These are phyloP conservation scores for Artemisia annua DNA, from an alignment of 129 eudicot species.

Conservation along the genomic window DNA sequence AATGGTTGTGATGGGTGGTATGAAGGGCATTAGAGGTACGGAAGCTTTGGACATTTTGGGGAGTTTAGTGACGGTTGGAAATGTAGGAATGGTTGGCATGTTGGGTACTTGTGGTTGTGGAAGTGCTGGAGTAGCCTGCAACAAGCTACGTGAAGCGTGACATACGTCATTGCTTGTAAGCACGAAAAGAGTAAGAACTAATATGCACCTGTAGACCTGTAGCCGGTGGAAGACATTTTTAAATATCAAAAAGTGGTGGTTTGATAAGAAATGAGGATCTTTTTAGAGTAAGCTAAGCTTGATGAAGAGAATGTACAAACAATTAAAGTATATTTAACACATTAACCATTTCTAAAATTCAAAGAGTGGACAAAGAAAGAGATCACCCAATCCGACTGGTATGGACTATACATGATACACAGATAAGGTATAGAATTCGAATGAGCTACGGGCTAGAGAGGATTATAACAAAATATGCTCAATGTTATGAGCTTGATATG, in stretches of 20 bases:
- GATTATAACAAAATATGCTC: too few relatives aligned
- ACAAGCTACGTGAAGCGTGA: constrained; percentile 20
- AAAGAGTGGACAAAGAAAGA: too few relatives aligned
- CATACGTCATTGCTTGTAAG: constrained; percentile 23
- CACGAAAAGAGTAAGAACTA: constrained; percentile 6
- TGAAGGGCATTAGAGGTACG: constrained; percentile 8
- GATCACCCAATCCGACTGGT: too few relatives aligned
- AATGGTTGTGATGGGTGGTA: background rate
- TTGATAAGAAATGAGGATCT: background rate
- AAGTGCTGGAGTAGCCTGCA: constrained; percentile 23
- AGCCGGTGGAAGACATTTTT: constrained; percentile 17
- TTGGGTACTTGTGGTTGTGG: constrained; percentile 4
- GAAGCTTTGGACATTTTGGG: background rate
- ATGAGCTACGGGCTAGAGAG: too few relatives aligned
- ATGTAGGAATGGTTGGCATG: constrained; percentile 13
- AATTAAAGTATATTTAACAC: too few relatives aligned
- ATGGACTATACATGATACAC: too few relatives aligned
- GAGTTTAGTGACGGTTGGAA: constrained; percentile 3
- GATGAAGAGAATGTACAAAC: background rate
- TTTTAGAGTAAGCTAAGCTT: background rate
- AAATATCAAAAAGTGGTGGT: background rate
- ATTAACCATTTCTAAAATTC: too few relatives aligned
- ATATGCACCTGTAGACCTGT: background rate
- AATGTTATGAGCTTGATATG: too few relatives aligned
- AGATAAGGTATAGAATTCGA: too few relatives aligned